Conservation (phyloP, 371 early-diverging fungal species). For the Mortierella sp. region DNA sequence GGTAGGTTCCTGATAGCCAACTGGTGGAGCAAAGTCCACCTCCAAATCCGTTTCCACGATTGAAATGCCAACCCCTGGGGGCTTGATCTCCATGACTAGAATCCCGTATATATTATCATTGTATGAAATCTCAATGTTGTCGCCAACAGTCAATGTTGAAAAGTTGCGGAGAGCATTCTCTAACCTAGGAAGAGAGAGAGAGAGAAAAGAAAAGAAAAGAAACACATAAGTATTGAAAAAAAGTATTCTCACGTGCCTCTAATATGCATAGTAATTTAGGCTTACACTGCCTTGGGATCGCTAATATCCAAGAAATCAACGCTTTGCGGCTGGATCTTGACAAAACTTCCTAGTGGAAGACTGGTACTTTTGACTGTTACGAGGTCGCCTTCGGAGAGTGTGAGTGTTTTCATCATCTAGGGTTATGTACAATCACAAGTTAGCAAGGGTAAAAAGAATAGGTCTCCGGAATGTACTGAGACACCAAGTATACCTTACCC, state of each 20-base stretch:
- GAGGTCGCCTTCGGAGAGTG: conserved; percentile 80
- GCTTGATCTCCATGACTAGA: conserved; percentile 93
- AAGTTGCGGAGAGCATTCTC: conserved; percentile 97
- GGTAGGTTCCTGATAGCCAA: conserved; percentile 96
- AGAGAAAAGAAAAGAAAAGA: not conserved
- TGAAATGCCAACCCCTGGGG: conserved; percentile 87
- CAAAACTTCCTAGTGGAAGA: conserved; percentile 91
- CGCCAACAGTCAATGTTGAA: conserved; percentile 94
- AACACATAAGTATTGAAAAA: not conserved
- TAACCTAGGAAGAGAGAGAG: conserved; percentile 63
- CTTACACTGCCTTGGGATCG: conserved; percentile 96
- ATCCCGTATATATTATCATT: conserved; percentile 92
- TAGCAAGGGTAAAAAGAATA: not conserved
- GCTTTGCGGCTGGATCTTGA: conserved; percentile 98
- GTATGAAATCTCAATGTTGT: conserved; percentile 94
- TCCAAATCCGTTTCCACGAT: conserved; percentile 99
- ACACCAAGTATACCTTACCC: conserved; percentile 72
- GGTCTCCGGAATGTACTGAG: not conserved
- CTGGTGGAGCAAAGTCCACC: conserved; percentile 98
- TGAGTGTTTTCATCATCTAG: conserved; percentile 95
- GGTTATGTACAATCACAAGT: not conserved
- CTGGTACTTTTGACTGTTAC: conserved; percentile 85
- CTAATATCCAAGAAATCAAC: conserved; percentile 98
- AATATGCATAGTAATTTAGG: not conserved
- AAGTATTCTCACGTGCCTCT: not conserved